Base-by-base conservation (phyloP, 2,329 filamentous ascomycete genomes). In the Fusarium pininemorale region DNA sequence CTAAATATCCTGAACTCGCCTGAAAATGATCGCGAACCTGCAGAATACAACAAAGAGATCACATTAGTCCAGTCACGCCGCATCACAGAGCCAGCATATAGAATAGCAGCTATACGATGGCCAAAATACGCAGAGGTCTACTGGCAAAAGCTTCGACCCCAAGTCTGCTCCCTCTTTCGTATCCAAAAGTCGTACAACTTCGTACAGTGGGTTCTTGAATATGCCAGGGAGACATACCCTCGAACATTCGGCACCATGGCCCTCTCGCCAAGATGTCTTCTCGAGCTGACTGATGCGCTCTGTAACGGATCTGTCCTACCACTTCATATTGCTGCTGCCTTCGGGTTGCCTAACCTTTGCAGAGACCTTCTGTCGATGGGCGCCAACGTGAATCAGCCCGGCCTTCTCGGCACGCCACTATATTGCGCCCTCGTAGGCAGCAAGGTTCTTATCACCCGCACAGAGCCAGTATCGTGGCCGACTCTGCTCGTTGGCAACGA, bases 201-300 rank as follows among this genome's bases (percentile, higher is more conserved):
- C 38, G 77, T 80, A 15, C 82, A 83, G 26, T 84, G 83, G 82
- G 74, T 76, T 7, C 64, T 84, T 26, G 81, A 83, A 50, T 83
- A 81, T 64, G 79, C 78, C 3, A 74, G 79, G 26, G 72, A 78
- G 26, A 78, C 68, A 6, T 82, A 75, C 58, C 81, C 82, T 3
- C 67, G 72, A 3, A 67, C 64, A 0, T 75, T 78, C 10, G 75
- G 80, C 15, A 30, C 59, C 11, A 37, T 75, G 15, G 75, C 78
- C 6, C 42, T 78, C 1, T 76, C 77, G 1, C 66, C 74, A 28
- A 72, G 72, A n/a, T 67, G 68, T 15, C 66, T 80, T 7, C 48
- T 80, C 14, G 76, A 78, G 26, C 75, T 84, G 8, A 81, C 81
- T 32, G 75, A 81, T 42, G 69, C 73, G 4, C 54, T 82, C 6